Percentiles rank a stretch among this genome's conserved stretches.
Evolutionary conservation across 768 basidiomycete genomes (phyloP).

Genomic region (Rhodotorula kratochvilovae): DNA sequence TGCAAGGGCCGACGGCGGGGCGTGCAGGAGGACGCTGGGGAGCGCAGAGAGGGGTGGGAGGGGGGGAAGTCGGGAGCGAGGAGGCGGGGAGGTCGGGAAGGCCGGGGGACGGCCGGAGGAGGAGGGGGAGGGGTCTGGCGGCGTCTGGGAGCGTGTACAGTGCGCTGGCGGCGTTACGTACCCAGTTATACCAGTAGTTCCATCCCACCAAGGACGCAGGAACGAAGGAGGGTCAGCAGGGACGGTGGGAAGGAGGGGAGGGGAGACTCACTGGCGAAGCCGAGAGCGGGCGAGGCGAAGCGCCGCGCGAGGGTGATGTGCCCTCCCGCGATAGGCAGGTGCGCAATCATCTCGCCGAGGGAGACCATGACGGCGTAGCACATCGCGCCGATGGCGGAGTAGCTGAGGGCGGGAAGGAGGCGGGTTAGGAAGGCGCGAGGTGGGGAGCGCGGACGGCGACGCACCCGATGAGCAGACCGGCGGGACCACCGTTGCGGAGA

Average conservation of each 20-base stretch:
- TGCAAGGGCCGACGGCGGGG: no score
- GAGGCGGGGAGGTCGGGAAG: no score
- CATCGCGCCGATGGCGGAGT: constrained; percentile 25
- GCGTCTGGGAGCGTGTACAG: no score
- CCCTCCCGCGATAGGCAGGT: constrained; percentile 42
- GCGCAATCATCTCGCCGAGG: constrained; percentile 40
- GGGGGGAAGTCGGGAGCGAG: no score
- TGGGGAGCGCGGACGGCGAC: background rate
- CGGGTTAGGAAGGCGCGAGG: background rate
- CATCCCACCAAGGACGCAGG: constrained; percentile 50
- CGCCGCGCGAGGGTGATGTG: constrained; percentile 42
- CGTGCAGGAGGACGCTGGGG: no score
- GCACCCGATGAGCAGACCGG: constrained; percentile 23
- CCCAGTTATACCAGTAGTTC: constrained; percentile 52
- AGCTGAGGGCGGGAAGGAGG: constrained; percentile 19
- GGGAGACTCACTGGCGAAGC: constrained; percentile 28
- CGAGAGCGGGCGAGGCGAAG: constrained; percentile 41
- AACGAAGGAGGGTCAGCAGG: no score
- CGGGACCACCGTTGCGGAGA: constrained; percentile 41
- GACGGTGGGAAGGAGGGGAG: background rate
- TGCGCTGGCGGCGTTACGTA: no score
- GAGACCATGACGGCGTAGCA: constrained; percentile 38
- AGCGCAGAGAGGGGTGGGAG: no score
- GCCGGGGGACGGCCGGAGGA: no score
- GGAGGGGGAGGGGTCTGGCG: no score